Conservation (phyloP, 306 rosid species). For the Casuarina cunninghamiana region DNA sequence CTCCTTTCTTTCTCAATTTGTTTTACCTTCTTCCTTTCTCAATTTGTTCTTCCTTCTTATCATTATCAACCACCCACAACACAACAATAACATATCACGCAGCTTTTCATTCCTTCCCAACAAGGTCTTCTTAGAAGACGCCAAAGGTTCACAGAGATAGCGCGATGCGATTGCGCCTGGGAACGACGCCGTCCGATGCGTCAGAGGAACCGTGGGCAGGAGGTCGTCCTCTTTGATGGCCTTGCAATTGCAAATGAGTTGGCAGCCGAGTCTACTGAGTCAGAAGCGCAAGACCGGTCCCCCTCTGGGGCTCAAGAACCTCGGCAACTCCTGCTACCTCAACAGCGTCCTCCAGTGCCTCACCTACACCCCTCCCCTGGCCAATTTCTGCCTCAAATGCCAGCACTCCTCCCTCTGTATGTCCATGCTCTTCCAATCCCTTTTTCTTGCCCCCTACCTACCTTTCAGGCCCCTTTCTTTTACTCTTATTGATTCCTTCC, state of each 20-base stretch:
- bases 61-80: neutral
- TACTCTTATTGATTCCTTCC: neutral
- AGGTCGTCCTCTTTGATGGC: slow-evolving; percentile 82
- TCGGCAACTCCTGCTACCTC: slow-evolving; percentile 98
- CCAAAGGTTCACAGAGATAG: slow-evolving; percentile 9
- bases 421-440: neutral
- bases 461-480: neutral
- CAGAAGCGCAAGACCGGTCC: slow-evolving; percentile 76
- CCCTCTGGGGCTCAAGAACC: slow-evolving; percentile 87
- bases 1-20: neutral
- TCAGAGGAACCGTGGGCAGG: slow-evolving; percentile 29
- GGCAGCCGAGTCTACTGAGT: slow-evolving; percentile 91
- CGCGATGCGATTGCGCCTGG: slow-evolving; percentile 68
- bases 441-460: neutral
- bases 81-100: neutral
- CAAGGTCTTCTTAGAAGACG: neutral
- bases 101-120: neutral
- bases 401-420: slow-evolving; percentile 81
- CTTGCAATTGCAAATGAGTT: slow-evolving; percentile 86
- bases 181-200: slow-evolving; percentile 76
- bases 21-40: neutral
- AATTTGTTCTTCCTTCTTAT: neutral
- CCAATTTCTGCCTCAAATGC: slow-evolving; percentile 91
- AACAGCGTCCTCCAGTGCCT: slow-evolving; percentile 99
- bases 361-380: slow-evolving; percentile 98